Evolutionary conservation across 1,284 basidiomycete species (phyloP), one percentile per base, ranked within the genome.

Genomic region (Phlebopus sp.): DNA sequence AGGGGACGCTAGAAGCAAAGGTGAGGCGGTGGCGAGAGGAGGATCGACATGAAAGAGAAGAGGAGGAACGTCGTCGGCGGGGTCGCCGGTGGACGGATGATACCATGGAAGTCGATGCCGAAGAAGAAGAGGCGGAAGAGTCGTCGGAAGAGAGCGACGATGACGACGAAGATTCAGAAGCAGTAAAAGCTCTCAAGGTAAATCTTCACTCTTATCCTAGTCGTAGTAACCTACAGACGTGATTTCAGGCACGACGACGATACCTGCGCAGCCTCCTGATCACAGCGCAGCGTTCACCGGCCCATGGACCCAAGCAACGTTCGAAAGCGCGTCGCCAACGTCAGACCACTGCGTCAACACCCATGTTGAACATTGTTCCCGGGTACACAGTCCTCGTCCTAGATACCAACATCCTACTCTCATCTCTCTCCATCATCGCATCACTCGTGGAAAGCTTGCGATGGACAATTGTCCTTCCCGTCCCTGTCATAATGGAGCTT

Each of bases 401-500:
- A 58, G 95, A 98, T 69, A 98, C 95, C 42, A 98, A 98, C 70
- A 88, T 97, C 50, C 72, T 97, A 0, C 77, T 97, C 5, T 89
- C 90, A 0, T 89, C 89, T 0, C 72, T 96, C 5, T 68, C 81
- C 0, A 73, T 87, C 52, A 77, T 98, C 52, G 68, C 79, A 2
- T 78, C 84, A 10, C 75, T 98, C 49, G 77, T 98, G 50, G 88
- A 96, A 64, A 84, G 83, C 53, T 72, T 83, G 25, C 74, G 75
- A 36, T 99, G 93, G 93, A 97, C 90, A 0, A 76, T 97, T 43
- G 75, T 99, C 47, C 76, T 99, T 0, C 96, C 96, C 3, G 79
- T 97, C 2, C 93, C 93, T 0, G 96, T 97, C 47, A 80, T 98
- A 59, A 97, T 95, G 75, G 96, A 99, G 61, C 83, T 99, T 9